Percentiles rank a stretch among this genome's conserved stretches.
These are phyloP conservation scores for Malassezia japonica DNA, from an alignment of 1,284 basidiomycete species.

Conservation along the genomic window DNA sequence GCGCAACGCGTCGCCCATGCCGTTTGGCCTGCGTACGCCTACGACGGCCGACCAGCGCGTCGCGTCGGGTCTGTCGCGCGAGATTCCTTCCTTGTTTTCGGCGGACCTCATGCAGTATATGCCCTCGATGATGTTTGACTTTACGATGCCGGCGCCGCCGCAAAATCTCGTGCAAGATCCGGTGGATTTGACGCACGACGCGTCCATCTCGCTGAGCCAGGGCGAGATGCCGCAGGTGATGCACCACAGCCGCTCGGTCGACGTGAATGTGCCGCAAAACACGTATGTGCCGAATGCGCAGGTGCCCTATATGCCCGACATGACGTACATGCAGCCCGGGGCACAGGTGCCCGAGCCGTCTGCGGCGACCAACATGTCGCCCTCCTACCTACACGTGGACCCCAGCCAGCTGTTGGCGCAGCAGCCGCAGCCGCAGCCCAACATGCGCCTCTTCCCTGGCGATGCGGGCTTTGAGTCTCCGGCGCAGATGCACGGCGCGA, in stretches of 20 bases:
- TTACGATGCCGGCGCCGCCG: slow-evolving; percentile 24
- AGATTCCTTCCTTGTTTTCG: slow-evolving; percentile 27
- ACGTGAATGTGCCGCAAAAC: too few relatives aligned
- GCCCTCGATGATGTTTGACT: slow-evolving; percentile 33
- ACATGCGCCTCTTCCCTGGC: background rate
- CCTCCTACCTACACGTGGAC: slow-evolving; percentile 10
- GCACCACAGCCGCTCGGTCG: too few relatives aligned
- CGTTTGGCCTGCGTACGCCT: slow-evolving; percentile 28
- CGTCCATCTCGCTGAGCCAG: too few relatives aligned
- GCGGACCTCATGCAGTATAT: slow-evolving; percentile 22
- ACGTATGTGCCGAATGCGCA: too few relatives aligned
- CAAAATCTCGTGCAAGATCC: background rate
- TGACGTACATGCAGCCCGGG: slow-evolving; percentile 1
- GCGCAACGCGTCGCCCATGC: slow-evolving; percentile 35
- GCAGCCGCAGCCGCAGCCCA: background rate
- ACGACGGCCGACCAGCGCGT: slow-evolving; percentile 41
- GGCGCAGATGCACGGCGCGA: background rate
- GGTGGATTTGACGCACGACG: background rate
- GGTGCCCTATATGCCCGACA: too few relatives aligned
- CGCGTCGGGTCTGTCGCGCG: slow-evolving; percentile 42
- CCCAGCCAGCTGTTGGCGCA: slow-evolving; percentile 6
- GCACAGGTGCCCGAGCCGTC: too few relatives aligned
- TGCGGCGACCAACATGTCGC: background rate
- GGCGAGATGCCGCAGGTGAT: too few relatives aligned
- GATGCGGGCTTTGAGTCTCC: background rate